Percentiles rank a stretch among this genome's conserved stretches.
phyloP scores from a whole-genome alignment of 1,284 basidiomycete genomes.

The Apiotrichum sp. region DNA sequence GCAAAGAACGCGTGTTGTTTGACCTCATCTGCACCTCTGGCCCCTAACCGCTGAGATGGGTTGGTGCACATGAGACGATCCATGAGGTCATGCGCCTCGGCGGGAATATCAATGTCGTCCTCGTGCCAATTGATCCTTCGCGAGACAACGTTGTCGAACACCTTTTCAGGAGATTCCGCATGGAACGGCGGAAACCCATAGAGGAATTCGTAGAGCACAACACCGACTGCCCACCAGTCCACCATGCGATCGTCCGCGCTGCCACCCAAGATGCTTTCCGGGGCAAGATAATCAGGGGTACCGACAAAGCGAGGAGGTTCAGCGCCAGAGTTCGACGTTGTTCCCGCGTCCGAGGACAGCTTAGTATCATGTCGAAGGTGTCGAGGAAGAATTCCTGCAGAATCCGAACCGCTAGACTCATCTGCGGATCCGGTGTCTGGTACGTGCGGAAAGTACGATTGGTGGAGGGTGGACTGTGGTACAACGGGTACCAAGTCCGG shows the following conservation, averaged over 20 bases:
- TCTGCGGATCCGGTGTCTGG: constrained; percentile 51
- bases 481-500: constrained; percentile 46
- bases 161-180: constrained; percentile 90
- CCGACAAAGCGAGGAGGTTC: constrained; percentile 78
- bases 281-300: constrained; percentile 93
- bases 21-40: constrained; percentile 84
- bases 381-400: constrained; percentile 66
- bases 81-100: constrained; percentile 88
- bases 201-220: constrained; percentile 97
- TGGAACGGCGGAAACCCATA: constrained; percentile 98
- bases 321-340: constrained; percentile 55
- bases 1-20: constrained; percentile 86
- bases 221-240: constrained; percentile 98
- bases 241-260: constrained; percentile 92
- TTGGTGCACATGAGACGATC: constrained; percentile 77
- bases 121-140: constrained; percentile 87
- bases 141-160: constrained; percentile 98
- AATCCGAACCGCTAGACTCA: constrained; percentile 83
- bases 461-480: constrained; percentile 51
- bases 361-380: constrained; percentile 59
- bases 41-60: constrained; percentile 72
- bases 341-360: constrained; percentile 49
- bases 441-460: constrained; percentile 64
- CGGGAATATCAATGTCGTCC: constrained; percentile 82
- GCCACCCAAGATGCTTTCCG: constrained; percentile 92